A percentile compares a stretch with the other conserved stretches of the same genome.
phyloP scores from a whole-genome alignment of 495 filamentous ascomycete genomes.

The Hypoxylon intermedium region DNA sequence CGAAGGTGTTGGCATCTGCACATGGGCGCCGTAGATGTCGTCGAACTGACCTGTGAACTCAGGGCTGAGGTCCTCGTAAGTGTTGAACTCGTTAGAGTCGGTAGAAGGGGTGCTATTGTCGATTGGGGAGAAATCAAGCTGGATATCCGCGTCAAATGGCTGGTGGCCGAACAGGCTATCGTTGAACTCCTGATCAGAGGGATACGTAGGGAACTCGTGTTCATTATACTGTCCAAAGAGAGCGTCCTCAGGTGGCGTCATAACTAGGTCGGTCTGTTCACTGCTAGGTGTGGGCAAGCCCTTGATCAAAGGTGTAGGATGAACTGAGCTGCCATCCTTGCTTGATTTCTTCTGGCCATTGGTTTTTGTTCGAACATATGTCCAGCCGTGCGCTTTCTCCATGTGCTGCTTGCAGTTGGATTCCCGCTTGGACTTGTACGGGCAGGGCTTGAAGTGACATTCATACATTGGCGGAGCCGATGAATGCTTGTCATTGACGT shows the following conservation, averaged over 20 bases:
- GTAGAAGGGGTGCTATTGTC: conserved; percentile 57
- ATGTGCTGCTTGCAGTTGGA: conserved; percentile 99
- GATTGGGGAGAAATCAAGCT: conserved; percentile 58
- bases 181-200: conserved; percentile 46
- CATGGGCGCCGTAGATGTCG: conserved; percentile 63
- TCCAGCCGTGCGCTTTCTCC: conserved; percentile 95
- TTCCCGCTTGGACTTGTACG: conserved; percentile 93
- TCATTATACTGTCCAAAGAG: conserved; percentile 41
- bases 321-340: conserved; percentile 53
- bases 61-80: conserved; percentile 53
- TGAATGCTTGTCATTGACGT: conserved; percentile 94
- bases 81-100: conserved; percentile 54
- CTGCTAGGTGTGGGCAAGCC: conserved; percentile 60
- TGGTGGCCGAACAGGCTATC: conserved; percentile 38
- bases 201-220: conserved; percentile 53
- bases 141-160: conserved; percentile 50
- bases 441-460: conserved; percentile 84
- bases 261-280: conserved; percentile 49
- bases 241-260: conserved; percentile 54
- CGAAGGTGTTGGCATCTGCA: conserved; percentile 50
- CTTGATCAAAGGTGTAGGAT: conserved; percentile 62
- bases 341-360: conserved; percentile 70
- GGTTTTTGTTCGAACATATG: conserved; percentile 89
- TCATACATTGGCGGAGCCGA: conserved; percentile 75
- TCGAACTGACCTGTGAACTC: conserved; percentile 58